Base-by-base conservation (phyloP, 2,329 filamentous ascomycete species). In the Aspergillus sp. region DNA sequence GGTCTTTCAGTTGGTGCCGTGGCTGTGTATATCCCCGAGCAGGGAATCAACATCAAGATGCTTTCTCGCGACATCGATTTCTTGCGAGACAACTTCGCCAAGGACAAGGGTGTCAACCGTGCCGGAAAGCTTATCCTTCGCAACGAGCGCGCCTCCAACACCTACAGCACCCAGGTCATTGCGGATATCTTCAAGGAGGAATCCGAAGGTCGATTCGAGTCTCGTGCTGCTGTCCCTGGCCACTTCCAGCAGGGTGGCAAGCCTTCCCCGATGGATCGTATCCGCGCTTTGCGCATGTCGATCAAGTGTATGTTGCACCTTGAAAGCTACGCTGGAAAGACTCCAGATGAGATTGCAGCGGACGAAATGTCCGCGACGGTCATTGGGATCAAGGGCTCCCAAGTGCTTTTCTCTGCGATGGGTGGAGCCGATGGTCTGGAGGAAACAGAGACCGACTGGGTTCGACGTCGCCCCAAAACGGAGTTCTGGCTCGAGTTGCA, bases 181-280 rank as follows among this genome's bases (percentile, higher is more conserved):
- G 90, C 91, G 30, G 86, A 91, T 62, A 96, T 97, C 70, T 95
- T 98, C 70, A 87, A 87, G 46, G 90, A 95, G 55, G 93, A 97
- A 67, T 88, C 90, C 7, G 85, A 88, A 56, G 90, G 90, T 52
- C 83, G 90, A 11, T 98, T 98, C 62, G 93, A 98, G 68, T 87
- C 88, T 37, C 84, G 91, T 48, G 86, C 93, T 63, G 90, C 88
- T 54, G 91, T 95, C 40, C 90, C 90, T 0, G 90, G 90, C 10
- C 90, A 96, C 70, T 90, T 95, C 53, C 90, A 96, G 69, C 91
- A 96, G 71, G 90, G 90, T 56, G 90, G 89, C 45, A 88, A 88
- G 35, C 93, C 93, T 0, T 94, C 88, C 3, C 83, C 93, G 6
- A 97, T 98, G 90, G 93, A 98, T 69, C 86, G 93, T 43, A 90